Percentiles rank a stretch among this genome's conserved stretches.
Evolutionary conservation across 176 grass and related monocot genomes (phyloP).

Genomic region (Raddia distichophylla): DNA sequence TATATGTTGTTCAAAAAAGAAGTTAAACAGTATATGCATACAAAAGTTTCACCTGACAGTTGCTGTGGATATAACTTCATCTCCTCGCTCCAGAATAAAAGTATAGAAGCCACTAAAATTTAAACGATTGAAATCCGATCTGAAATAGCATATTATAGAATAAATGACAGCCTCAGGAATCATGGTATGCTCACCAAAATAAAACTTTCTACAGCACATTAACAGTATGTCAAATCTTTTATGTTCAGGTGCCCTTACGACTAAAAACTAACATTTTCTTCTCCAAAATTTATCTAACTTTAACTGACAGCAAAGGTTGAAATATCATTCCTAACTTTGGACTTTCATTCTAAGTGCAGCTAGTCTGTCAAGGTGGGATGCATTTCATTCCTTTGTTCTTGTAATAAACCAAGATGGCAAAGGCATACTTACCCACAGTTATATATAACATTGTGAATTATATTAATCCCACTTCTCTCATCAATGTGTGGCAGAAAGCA

Average conservation of each 20-base stretch:
- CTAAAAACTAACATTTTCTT: background rate
- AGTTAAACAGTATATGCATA: conserved; percentile 11
- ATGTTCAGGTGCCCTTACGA: background rate
- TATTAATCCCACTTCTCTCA: conserved; percentile 87
- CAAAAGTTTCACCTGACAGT: conserved; percentile 67
- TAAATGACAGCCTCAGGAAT: conserved; percentile 15
- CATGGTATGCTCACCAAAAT: background rate
- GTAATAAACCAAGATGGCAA: conserved; percentile 12
- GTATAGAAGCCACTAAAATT: conserved; percentile 89
- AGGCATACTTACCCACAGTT: conserved; percentile 86
- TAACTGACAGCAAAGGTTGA: conserved; percentile 8
- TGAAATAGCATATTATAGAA: conserved; percentile 47
- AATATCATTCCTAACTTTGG: conserved; percentile 7
- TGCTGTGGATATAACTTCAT: conserved; percentile 92
- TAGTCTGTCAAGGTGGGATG: conserved; percentile 19
- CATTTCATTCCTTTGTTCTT: conserved; percentile 27
- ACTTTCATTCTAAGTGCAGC: conserved; percentile 13
- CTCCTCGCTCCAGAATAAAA: conserved; percentile 84
- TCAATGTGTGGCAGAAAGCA: conserved; percentile 83
- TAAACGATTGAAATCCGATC: conserved; percentile 90
- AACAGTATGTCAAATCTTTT: conserved; percentile 18
- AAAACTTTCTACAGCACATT: conserved; percentile 26
- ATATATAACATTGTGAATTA: conserved; percentile 92
- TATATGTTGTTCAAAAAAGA: background rate
- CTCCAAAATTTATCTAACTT: background rate